Conservation (phyloP, 106 monocot species). For the Apostasia ramifera region DNA sequence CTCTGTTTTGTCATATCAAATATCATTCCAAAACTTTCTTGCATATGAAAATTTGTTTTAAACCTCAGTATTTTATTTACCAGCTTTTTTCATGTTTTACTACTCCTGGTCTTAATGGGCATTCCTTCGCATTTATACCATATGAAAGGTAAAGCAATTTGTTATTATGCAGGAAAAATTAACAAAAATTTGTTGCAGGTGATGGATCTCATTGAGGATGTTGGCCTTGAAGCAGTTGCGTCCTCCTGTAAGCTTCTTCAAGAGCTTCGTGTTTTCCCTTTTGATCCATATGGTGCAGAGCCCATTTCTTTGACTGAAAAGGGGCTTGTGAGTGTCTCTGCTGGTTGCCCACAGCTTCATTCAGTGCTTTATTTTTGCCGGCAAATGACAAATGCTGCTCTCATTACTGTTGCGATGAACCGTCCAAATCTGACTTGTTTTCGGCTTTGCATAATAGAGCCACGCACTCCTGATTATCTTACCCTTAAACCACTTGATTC, state of each 20-base stretch:
- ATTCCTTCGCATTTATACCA: no score
- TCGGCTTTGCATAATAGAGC: slow-evolving; percentile 71
- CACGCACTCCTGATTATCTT: slow-evolving; percentile 46
- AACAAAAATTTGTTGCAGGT: slow-evolving; percentile 30
- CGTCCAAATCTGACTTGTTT: slow-evolving; percentile 57
- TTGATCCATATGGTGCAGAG: slow-evolving; percentile 52
- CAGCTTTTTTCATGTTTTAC: background rate
- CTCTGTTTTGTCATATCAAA: background rate
- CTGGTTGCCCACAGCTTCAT: slow-evolving; percentile 50
- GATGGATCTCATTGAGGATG: slow-evolving; percentile 80
- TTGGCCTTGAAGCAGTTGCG: slow-evolving; percentile 65
- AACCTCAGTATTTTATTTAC: background rate
- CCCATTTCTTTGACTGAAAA: slow-evolving; percentile 48
- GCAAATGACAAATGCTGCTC: slow-evolving; percentile 73
- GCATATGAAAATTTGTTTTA: background rate
- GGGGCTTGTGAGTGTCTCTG: slow-evolving; percentile 52
- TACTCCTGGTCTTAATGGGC: no score
- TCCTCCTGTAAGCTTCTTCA: slow-evolving; percentile 62
- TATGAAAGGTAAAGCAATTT: background rate
- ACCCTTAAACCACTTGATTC: slow-evolving; percentile 52
- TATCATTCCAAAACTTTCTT: background rate
- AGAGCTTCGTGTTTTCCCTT: slow-evolving; percentile 84
- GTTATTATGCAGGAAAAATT: background rate
- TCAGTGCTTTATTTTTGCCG: slow-evolving; percentile 76
- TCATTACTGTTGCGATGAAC: slow-evolving; percentile 46